phyloP scores from a whole-genome alignment of 129 eudicot genomes.

The Flaveria bidentis region DNA sequence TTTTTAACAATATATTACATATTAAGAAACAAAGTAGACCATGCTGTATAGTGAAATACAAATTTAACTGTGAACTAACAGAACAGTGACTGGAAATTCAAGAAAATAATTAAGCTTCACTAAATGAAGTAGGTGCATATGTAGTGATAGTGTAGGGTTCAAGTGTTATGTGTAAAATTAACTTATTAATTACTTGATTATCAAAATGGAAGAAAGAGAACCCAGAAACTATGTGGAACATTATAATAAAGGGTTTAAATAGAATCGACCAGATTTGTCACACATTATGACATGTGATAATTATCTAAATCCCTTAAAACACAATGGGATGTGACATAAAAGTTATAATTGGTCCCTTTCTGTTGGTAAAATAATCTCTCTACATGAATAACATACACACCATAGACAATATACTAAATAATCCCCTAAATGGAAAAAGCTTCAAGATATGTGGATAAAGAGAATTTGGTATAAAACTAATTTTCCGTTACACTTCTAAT shows the following conservation, averaged over 20 bases:
- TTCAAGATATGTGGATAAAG: neutral
- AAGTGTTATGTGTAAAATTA: neutral
- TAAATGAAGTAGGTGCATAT: neutral
- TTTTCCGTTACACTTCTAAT: neutral
- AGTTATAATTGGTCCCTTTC: neutral
- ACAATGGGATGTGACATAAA: too few species aligned
- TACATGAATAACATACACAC: neutral
- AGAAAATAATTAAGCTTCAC: neutral
- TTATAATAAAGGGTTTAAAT: neutral
- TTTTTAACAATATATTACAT: neutral
- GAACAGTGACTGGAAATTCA: neutral
- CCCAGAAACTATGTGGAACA: neutral
- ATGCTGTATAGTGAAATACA: neutral
- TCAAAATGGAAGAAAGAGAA: neutral
- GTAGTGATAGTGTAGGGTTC: neutral
- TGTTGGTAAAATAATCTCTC: neutral
- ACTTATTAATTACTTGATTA: neutral
- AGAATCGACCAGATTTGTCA: neutral
- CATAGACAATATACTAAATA: neutral
- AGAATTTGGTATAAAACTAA: neutral
- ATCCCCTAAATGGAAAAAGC: neutral
- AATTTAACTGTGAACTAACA: neutral
- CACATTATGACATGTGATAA: neutral
- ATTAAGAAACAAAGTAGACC: conserved; percentile 3
- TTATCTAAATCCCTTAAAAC: too few species aligned